Base-by-base conservation (phyloP, 208 protist species). In the Acanthamoeba castellanii region DNA sequence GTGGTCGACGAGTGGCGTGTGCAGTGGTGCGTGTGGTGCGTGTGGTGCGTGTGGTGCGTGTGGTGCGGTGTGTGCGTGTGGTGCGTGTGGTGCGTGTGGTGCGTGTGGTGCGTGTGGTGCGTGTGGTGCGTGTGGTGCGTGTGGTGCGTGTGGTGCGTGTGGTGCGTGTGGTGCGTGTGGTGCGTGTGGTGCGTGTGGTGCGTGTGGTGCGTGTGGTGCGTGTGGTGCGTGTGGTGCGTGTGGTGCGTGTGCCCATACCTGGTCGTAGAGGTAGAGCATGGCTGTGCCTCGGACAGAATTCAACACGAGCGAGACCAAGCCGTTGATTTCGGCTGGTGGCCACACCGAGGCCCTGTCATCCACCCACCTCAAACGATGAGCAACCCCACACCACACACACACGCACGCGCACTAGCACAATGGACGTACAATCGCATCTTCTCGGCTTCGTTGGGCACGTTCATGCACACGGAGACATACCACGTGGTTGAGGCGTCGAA, bases 401-500 rank as follows among this genome's bases (percentile, higher is more conserved):
- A 74, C 8, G 20, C 22, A 64, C 13, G 20, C 22, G 20, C 27
- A 74, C 11, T 37, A 7, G 37, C 11, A 74, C 11, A 64, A 64
- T n/a, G 59, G 30, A 47, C 78, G 78, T 87, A 87, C 78, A 87
- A 61, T 87, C 37, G 78, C 45, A 61, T 87, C 37, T 61, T 87
- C 11, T 52, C 37, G 18, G 45, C 16, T 25, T 87, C 47, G 37
- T 52, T 55, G 78, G 78, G 78, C n/a, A 87, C 78, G 78, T 87
- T 87, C 25, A 34, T 34, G n/a, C 78, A 87, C 18, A 87, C 78
- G 7, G 78, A 87, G 78, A 87, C 78, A 37, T 87, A 87, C 78
- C 78, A 87, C 25, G 78, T 87, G 2, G 78, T 87, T 9, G 78
- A 87, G 1, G 78, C 78, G 25, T 87, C 78, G 22, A 87, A 87